Conservation (phyloP, 257 asterid genomes). For the Galeopsis tetrahit region DNA sequence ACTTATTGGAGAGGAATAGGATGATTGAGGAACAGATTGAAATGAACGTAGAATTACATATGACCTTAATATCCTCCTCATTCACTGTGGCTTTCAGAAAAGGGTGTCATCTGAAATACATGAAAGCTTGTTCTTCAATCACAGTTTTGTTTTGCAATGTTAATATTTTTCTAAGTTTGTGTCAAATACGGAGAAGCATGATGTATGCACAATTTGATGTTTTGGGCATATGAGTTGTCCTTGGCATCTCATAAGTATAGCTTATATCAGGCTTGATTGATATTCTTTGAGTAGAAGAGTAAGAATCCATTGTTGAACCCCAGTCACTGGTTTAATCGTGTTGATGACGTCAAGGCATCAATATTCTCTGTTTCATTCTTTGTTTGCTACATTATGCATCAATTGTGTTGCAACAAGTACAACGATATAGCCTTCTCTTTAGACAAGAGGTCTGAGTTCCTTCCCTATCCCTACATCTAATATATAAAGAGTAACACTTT, state of each 20-base stretch:
- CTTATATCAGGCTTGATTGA: not conserved
- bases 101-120: not conserved
- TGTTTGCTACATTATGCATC: not conserved
- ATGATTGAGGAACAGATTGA: not conserved
- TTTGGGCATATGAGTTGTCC: not conserved
- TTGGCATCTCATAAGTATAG: constrained; percentile 13
- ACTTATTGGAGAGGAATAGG: not conserved
- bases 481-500: not conserved
- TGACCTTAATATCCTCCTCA: not conserved
- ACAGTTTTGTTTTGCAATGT: not conserved
- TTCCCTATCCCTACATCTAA: not conserved
- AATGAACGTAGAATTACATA: not conserved
- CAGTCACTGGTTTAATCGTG: constrained; percentile 1
- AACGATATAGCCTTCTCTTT: not conserved
- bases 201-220: not conserved
- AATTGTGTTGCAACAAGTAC: not conserved
- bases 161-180: not conserved
- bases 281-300: not conserved
- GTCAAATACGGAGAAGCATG: not conserved
- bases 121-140: not conserved
- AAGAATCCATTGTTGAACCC: not conserved
- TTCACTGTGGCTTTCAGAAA: not conserved
- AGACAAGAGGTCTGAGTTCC: not conserved
- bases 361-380: not conserved
- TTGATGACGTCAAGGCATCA: not conserved